Conservation (phyloP, 2,329 filamentous ascomycete species). For the Fusarium luffae region DNA sequence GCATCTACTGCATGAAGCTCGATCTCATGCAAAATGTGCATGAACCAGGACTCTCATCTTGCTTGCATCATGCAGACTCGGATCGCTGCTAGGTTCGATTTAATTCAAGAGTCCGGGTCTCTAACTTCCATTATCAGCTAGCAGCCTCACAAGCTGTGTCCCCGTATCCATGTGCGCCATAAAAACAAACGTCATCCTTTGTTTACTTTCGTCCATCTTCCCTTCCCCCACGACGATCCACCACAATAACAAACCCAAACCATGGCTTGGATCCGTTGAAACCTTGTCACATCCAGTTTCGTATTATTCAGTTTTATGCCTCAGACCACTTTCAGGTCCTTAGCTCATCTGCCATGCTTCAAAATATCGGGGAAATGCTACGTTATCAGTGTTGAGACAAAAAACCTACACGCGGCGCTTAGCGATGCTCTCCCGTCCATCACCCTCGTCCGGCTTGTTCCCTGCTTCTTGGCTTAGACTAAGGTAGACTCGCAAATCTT, state of each 20-base stretch:
- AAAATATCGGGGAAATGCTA: conserved; percentile 24
- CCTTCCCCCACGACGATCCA: conserved; percentile 36
- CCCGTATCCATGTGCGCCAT: conserved; percentile 26
- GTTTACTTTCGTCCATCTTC: conserved; percentile 35
- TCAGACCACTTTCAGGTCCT: conserved; percentile 8
- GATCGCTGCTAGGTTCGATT: conserved; percentile 8
- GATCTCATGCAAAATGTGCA: conserved; percentile 36
- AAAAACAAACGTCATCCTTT: conserved; percentile 42
- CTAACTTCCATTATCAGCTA: background rate
- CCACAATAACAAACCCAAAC: conserved; percentile 21
- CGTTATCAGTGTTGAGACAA: conserved; percentile 15
- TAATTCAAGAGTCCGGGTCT: background rate
- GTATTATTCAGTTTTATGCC: conserved; percentile 13
- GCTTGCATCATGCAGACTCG: conserved; percentile 24
- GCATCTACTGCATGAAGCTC: conserved; percentile 23
- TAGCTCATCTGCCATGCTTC: conserved; percentile 20
- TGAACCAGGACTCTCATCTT: conserved; percentile 27
- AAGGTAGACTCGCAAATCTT: conserved; percentile 13
- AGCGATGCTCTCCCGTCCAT: conserved; percentile 25
- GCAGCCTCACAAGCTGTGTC: background rate
- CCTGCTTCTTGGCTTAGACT: conserved; percentile 18
- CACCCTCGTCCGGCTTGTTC: conserved; percentile 9
- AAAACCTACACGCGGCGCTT: conserved; percentile 20
- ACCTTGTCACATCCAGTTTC: conserved; percentile 27
- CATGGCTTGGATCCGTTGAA: conserved; percentile 21